Evolutionary conservation across 2,329 filamentous ascomycete genomes (phyloP).

Genomic region (Penicillium thymicola): DNA sequence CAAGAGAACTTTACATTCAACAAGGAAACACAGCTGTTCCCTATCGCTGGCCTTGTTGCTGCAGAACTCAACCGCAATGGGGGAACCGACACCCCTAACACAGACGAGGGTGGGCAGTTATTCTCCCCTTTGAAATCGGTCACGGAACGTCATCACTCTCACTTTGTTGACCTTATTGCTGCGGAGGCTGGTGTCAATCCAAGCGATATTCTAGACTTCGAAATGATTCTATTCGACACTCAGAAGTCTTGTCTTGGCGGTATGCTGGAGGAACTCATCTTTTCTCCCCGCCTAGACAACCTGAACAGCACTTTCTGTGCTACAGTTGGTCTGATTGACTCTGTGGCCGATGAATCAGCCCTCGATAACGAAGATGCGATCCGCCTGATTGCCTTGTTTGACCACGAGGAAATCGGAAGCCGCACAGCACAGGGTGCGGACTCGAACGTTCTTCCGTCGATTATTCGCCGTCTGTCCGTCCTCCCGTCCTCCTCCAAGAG

Average conservation of each 20-base stretch:
- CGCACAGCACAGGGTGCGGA: slow-evolving; percentile 89
- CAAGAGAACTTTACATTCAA: slow-evolving; percentile 86
- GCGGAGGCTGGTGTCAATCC: slow-evolving; percentile 68
- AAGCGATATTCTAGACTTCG: slow-evolving; percentile 81
- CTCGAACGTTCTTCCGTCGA: slow-evolving; percentile 83
- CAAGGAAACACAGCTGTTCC: slow-evolving; percentile 94
- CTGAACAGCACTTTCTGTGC: slow-evolving; percentile 95
- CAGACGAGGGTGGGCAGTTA: slow-evolving; percentile 55
- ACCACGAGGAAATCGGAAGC: slow-evolving; percentile 96
- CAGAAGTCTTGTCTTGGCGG: slow-evolving; percentile 88
- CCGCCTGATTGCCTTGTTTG: slow-evolving; percentile 89
- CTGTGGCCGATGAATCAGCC: slow-evolving; percentile 60
- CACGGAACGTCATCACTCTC: slow-evolving; percentile 81
- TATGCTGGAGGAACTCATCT: slow-evolving; percentile 89
- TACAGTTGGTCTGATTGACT: slow-evolving; percentile 78
- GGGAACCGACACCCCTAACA: slow-evolving; percentile 35
- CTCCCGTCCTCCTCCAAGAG: slow-evolving; percentile 63
- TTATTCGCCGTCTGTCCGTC: slow-evolving; percentile 81
- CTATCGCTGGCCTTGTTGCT: slow-evolving; percentile 81
- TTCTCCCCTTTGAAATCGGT: slow-evolving; percentile 76
- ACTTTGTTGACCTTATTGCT: slow-evolving; percentile 80
- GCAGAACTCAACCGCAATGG: slow-evolving; percentile 81
- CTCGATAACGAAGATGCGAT: slow-evolving; percentile 77
- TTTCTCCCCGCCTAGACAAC: slow-evolving; percentile 93
- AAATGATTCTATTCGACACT: slow-evolving; percentile 94